Evolutionary conservation across 805 yeast species (phyloP).

Genomic region (Metschnikowia peoriensis): DNA sequence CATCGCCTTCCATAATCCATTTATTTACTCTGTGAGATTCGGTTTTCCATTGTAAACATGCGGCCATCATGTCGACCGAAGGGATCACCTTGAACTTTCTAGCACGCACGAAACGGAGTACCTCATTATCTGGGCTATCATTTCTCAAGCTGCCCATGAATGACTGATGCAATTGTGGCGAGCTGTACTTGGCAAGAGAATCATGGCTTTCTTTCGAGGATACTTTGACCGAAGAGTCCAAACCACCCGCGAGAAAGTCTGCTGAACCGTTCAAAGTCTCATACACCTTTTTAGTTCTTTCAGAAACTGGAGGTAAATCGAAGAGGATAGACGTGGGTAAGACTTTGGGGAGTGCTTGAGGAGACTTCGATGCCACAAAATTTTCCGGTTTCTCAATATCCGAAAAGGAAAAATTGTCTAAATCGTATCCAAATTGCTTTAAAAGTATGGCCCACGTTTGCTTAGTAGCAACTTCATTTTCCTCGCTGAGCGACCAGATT

Average conservation of each 20-base stretch:
- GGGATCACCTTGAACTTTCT: conserved; percentile 17
- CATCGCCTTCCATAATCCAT: conserved; percentile 20
- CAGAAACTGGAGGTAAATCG: conserved; percentile 11
- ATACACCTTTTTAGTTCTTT: conserved; percentile 10
- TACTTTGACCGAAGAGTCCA: conserved; percentile 12
- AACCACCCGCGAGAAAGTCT: conserved; percentile 9
- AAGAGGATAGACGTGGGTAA: conserved; percentile 11
- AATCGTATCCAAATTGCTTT: conserved; percentile 32
- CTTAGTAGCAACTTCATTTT: conserved; percentile 63
- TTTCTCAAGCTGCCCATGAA: conserved; percentile 15
- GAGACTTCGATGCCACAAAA: conserved; percentile 14
- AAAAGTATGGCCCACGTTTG: conserved; percentile 69
- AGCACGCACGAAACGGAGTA: conserved; percentile 20
- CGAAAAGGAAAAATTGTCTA: conserved; percentile 11
- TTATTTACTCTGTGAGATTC: conserved; percentile 24
- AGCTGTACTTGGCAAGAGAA: conserved; percentile 11
- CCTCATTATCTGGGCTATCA: conserved; percentile 17
- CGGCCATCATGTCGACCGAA: conserved; percentile 14
- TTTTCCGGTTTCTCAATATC: conserved; percentile 12
- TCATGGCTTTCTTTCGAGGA: conserved; percentile 7
- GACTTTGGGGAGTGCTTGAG: conserved; percentile 14
- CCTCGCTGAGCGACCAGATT: conserved; percentile 32
- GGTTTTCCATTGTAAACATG: conserved; percentile 18
- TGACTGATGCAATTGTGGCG: conserved; percentile 17
- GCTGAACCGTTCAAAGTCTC: conserved; percentile 15